A percentile compares a stretch with the other conserved stretches of the same genome.
Conservation (phyloP, 1,284 basidiomycete genomes). For the Austropuccinia psidii region DNA sequence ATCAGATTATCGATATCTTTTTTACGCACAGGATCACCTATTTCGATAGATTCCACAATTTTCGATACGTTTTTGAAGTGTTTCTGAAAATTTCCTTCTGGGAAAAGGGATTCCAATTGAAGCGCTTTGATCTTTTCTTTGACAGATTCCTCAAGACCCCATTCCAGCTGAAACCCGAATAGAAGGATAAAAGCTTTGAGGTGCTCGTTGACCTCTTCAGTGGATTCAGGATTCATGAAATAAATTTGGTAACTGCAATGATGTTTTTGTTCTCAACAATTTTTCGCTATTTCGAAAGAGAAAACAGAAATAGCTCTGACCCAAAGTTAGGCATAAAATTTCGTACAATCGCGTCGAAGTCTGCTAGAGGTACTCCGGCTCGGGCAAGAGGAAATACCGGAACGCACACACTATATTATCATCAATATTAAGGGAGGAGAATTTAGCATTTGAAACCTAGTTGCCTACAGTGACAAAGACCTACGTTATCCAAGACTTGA, state of each 20-base stretch:
- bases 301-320: neutral
- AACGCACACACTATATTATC: slow-evolving; percentile 8
- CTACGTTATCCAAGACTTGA: slow-evolving; percentile 5
- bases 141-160: neutral
- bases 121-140: neutral
- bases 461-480: neutral
- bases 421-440: neutral
- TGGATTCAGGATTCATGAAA: neutral
- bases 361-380: neutral
- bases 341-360: neutral
- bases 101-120: neutral
- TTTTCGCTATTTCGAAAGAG: neutral
- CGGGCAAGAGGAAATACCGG: slow-evolving; percentile 6
- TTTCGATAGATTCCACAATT: neutral
- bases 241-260: slow-evolving; percentile 11
- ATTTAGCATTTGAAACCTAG: neutral
- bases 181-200: neutral
- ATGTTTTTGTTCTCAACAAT: neutral
- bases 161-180: slow-evolving; percentile 7
- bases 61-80: neutral
- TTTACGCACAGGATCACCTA: slow-evolving; percentile 4
- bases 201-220: neutral
- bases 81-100: neutral
- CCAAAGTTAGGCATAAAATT: slow-evolving; percentile 12
- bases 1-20: neutral